phyloP scores from a whole-genome alignment of 2,329 filamentous ascomycete species.

The Paracorniculantispora psalliotae region DNA sequence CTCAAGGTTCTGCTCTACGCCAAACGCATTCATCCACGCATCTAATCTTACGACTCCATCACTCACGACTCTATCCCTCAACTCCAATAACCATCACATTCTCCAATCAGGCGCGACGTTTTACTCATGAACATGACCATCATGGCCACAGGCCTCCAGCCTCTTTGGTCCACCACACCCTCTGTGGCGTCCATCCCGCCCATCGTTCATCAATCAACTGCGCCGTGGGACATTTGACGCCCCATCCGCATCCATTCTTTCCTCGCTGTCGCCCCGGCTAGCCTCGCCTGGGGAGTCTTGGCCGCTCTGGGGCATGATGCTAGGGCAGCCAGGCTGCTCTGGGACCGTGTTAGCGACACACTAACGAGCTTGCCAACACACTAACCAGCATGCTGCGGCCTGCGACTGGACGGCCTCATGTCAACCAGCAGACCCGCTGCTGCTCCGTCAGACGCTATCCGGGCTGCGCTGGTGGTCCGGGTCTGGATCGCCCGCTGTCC shows the following conservation, averaged over 20 bases:
- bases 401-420: not conserved
- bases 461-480: not conserved
- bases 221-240: not conserved
- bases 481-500: not conserved
- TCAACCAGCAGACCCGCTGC: not conserved
- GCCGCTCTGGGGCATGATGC: not conserved
- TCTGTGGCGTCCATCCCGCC: not conserved
- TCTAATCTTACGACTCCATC: too few species aligned
- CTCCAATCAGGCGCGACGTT: too few species aligned
- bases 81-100: too few species aligned
- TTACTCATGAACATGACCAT: not conserved
- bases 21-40: too few species aligned
- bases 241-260: not conserved
- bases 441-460: conserved; percentile 3
- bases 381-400: not conserved
- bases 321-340: not conserved
- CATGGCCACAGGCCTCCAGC: not conserved
- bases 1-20: too few species aligned
- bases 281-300: not conserved
- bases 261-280: not conserved
- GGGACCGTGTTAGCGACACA: not conserved
- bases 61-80: too few species aligned
- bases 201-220: not conserved
- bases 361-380: not conserved
- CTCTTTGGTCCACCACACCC: not conserved